Percentiles rank a stretch among this genome's conserved stretches.
Evolutionary conservation across 805 yeast species (phyloP).

Genomic region (Priceomyces melissophilus): DNA sequence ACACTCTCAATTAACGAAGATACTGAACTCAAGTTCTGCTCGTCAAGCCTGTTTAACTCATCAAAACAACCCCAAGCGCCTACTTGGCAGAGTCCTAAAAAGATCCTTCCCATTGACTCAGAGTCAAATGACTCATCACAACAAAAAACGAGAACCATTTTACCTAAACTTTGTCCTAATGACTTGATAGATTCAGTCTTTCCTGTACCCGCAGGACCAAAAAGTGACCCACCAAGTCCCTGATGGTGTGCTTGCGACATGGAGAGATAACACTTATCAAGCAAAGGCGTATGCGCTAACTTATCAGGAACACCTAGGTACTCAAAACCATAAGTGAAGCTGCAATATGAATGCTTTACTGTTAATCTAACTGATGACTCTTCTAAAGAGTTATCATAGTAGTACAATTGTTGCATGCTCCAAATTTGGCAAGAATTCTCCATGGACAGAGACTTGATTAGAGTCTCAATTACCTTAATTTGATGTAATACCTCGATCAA

Average conservation of each 20-base stretch:
- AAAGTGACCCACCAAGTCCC: constrained; percentile 81
- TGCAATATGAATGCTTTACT: constrained; percentile 52
- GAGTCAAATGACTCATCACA: constrained; percentile 90
- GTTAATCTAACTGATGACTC: constrained; percentile 33
- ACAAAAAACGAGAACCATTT: constrained; percentile 79
- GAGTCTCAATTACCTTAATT: constrained; percentile 31
- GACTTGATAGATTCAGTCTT: constrained; percentile 90
- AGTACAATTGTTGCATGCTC: constrained; percentile 53
- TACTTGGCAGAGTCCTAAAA: constrained; percentile 73
- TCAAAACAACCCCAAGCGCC: constrained; percentile 98
- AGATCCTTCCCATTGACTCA: constrained; percentile 70
- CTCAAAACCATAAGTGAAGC: constrained; percentile 70
- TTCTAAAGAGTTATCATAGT: constrained; percentile 18
- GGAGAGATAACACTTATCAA: constrained; percentile 59
- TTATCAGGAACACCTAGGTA: constrained; percentile 73
- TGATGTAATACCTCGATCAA: constrained; percentile 68
- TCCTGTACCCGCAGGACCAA: constrained; percentile 98
- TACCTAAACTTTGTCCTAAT: constrained; percentile 73
- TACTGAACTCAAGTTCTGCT: constrained; percentile 73
- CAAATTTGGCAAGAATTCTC: constrained; percentile 33
- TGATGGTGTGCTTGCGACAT: constrained; percentile 74
- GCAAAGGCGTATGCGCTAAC: constrained; percentile 72
- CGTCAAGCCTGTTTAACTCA: constrained; percentile 81
- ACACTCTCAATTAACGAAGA: constrained; percentile 76
- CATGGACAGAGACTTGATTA: constrained; percentile 9